Percentiles rank a stretch among this genome's conserved stretches.
These are phyloP conservation scores for Globisporangium megalacanthum DNA, from an alignment of 352 stramenopile genomes.

Conservation along the genomic window DNA sequence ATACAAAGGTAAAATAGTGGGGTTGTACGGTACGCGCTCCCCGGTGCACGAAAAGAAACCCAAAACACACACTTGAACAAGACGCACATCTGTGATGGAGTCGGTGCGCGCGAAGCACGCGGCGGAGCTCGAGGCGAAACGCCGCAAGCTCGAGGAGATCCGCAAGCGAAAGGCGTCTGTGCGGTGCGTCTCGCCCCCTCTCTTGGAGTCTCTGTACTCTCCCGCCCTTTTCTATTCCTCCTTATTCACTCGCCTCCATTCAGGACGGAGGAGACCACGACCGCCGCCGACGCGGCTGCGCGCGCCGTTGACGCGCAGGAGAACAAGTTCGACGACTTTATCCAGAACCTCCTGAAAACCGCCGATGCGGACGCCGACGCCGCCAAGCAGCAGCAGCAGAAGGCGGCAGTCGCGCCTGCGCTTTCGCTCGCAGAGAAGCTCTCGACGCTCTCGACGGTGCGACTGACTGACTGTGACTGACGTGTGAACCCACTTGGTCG, in stretches of 20 bases:
- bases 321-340: conserved; percentile 80
- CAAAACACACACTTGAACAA: neutral
- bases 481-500: neutral
- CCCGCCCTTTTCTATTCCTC: too few relatives aligned
- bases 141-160: conserved; percentile 89
- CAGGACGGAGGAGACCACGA: conserved; percentile 20
- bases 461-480: neutral
- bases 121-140: conserved; percentile 83
- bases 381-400: conserved; percentile 6
- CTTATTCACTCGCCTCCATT: neutral
- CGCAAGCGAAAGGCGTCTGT: conserved; percentile 77
- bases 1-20: neutral
- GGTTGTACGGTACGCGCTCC: too few relatives aligned
- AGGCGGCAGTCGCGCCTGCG: conserved; percentile 9
- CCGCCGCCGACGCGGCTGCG: conserved; percentile 35
- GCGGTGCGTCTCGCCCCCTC: conserved; percentile 21
- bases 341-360: conserved; percentile 80
- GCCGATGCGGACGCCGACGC: conserved; percentile 17
- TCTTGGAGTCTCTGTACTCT: neutral
- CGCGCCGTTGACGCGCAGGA: conserved; percentile 63
- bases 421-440: conserved; percentile 77
- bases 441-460: conserved; percentile 62
- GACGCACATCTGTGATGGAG: conserved; percentile 25
- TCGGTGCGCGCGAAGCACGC: conserved; percentile 79
- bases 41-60: too few relatives aligned